These are phyloP conservation scores for Salix suchowensis DNA, from an alignment of 345 rosid species.

Conservation along the genomic window DNA sequence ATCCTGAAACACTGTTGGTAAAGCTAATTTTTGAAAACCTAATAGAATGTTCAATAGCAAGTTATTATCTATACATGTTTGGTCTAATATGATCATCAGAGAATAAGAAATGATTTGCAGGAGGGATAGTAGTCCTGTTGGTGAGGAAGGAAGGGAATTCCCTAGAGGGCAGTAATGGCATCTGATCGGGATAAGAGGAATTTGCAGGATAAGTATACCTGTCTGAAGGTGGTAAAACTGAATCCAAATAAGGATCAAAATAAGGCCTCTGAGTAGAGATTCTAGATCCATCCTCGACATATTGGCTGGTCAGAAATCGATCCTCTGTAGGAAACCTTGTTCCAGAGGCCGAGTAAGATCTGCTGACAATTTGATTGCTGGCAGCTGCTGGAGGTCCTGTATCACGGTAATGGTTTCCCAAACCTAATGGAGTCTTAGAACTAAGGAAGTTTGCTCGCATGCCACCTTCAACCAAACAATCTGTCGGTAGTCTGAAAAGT, in stretches of 20 bases:
- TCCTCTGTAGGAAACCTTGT: slow-evolving; percentile 17
- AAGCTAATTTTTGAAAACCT: neutral
- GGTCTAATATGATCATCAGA: slow-evolving; percentile 29
- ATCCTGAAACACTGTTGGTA: neutral
- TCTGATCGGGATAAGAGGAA: slow-evolving; percentile 27
- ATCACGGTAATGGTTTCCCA: slow-evolving; percentile 40
- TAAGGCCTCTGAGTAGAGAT: slow-evolving; percentile 19
- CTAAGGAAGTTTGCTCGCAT: slow-evolving; percentile 23
- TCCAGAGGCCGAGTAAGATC: neutral
- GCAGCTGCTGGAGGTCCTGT: slow-evolving; percentile 20
- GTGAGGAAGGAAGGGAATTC: slow-evolving; percentile 36
- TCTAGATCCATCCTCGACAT: slow-evolving; percentile 22
- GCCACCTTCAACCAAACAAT: slow-evolving; percentile 32
- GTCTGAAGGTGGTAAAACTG: slow-evolving; percentile 24
- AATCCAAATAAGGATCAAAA: slow-evolving; percentile 32
- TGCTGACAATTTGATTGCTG: slow-evolving; percentile 22
- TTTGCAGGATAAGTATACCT: slow-evolving; percentile 16
- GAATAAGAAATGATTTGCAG: slow-evolving; percentile 28
- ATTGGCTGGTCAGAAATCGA: neutral
- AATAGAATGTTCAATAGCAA: neutral
- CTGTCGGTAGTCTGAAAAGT: slow-evolving; percentile 78
- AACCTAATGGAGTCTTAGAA: slow-evolving; percentile 38
- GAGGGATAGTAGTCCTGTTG: slow-evolving; percentile 26
- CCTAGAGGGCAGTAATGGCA: slow-evolving; percentile 23
- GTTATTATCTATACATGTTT: slow-evolving; percentile 28